A percentile compares a stretch with the other conserved stretches of the same genome.
Evolutionary conservation across 805 yeast genomes (phyloP).

Genomic region (Priceomyces carsonii): DNA sequence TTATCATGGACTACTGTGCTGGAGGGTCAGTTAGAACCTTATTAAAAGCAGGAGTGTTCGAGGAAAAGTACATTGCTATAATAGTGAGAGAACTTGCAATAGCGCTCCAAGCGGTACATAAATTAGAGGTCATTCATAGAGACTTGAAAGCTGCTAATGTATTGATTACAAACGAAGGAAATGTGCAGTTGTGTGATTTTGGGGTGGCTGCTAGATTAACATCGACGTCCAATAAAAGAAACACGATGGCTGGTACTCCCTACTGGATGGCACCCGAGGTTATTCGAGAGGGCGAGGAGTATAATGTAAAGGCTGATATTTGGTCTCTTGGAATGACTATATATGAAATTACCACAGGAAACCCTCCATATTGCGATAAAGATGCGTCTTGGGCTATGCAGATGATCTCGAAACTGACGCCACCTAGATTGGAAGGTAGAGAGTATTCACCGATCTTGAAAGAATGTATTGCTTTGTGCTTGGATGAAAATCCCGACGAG

Average conservation of each 20-base stretch:
- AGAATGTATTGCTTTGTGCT: constrained; percentile 86
- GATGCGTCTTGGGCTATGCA: constrained; percentile 96
- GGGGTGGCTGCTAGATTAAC: constrained; percentile 97
- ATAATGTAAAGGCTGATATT: constrained; percentile 91
- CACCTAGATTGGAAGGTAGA: constrained; percentile 92
- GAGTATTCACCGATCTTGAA: constrained; percentile 74
- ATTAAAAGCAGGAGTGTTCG: constrained; percentile 82
- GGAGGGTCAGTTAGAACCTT: constrained; percentile 93
- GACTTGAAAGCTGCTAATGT: constrained; percentile 97
- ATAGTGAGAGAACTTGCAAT: constrained; percentile 77
- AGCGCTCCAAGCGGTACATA: constrained; percentile 82
- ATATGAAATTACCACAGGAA: constrained; percentile 93
- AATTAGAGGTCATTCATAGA: constrained; percentile 89
- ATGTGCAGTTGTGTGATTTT: constrained; percentile 90
- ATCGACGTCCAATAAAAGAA: constrained; percentile 71
- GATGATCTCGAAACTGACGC: constrained; percentile 86
- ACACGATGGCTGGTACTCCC: constrained; percentile 94
- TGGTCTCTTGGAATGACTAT: constrained; percentile 97
- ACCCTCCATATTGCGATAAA: constrained; percentile 95
- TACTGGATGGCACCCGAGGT: constrained; percentile 99
- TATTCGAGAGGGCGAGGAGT: constrained; percentile 83
- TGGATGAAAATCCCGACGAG: constrained; percentile 91
- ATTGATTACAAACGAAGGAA: constrained; percentile 83
- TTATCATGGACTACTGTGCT: constrained; percentile 95
- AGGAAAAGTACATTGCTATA: constrained; percentile 82